Evolutionary conservation across 1,139 yeast species (phyloP), one percentile per base, ranked within the genome.

Genomic region (Arxiozyma telluris): DNA sequence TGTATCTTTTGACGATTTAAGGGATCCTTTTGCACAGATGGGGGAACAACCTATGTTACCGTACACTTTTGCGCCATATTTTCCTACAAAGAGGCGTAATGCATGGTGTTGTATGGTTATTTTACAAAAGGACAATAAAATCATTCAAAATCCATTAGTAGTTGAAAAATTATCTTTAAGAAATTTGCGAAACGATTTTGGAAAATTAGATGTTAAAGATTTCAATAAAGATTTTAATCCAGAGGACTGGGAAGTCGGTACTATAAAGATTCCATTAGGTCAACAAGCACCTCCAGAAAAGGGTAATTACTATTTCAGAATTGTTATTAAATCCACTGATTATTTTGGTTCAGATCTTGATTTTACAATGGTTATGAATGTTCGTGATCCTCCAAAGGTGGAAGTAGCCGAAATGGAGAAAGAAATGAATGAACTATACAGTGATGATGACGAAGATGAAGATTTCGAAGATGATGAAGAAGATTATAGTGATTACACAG

Each of bases 341-440:
- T 86, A 85, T 67, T 86, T 82, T 65, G 89, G 91, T 4, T 72
- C 79, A 30, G 95, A 86, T 66, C 69, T 85, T 22, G 93, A 85
- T 64, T 76, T 84, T 58, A 86, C 89, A 15, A 65, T 86, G 54
- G 74, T 73, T 41, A 77, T 86, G 82, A 74, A 76, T 21, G 90
- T 85, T 34, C 73, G 77, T 58, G 75, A 76, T 20, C 78, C 80
- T 42, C 81, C 84, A 43, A 63, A 50, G n/a, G 59, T 61, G 23
- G 62, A 62, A 25, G 60, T 57, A 22, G 60, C 60, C 9, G 62
- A 66, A 12, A 67, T 67, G 44, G 73, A 68, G 39, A 34, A 34
- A 15, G 62, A 64, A 15, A 63, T 61, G 20, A 27, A 27, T 0
- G 39, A 34, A 34, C 39, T 34, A 15, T 34, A 34, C n/a, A 34